Evolutionary conservation across 75 land plant species (phyloP), one percentile per base, ranked within the genome.

Genomic region (Azolla pinnata): DNA sequence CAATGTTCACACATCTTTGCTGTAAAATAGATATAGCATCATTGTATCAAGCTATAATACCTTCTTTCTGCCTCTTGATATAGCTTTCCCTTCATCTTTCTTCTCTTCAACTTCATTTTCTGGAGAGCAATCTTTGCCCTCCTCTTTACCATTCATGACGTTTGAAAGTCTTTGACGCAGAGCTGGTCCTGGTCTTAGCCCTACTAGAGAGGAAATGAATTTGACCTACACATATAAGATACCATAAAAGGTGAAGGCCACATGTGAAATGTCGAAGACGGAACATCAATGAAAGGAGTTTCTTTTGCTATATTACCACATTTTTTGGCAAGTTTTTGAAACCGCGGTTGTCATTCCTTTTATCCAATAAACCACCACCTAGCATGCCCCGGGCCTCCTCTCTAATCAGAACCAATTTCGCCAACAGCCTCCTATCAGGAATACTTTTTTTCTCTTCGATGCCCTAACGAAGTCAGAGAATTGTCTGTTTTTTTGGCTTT

Each of bases 301-400:
- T n/a, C n/a, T n/a, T n/a, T n/a, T n/a, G n/a, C n/a, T n/a, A n/a
- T n/a, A n/a, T 12, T 48, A 93, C 98, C 91, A 87, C 98, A 46
- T 92, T 76, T 63, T 81, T 74, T 42, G 98, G 96, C 33, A 93
- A 81, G 51, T 79, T 90, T 54, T 29, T 85, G 3, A 93, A 67
- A 35, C 87, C 90, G 40, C 79, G 81, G 21, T 52, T 59, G 25
- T 87, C 81, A 75, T 83, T 89, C 56, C 98, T 79, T 64, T 89
- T 91, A 73, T 93, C 98, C 49, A 85, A 68, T 45, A 89, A 71
- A 34, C 96, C 98, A 68, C 98, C 98, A 57, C 96, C 86, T 80
- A 93, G 79, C 87, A 93, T 86, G 63, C 87, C 77, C 27, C 87
- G 80, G 29, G 98, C 96, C 70, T 93, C 98, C 52, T 93, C 98